Evolutionary conservation across 208 protist genomes (phyloP), one percentile per base, ranked within the genome.

Genomic region (Acanthamoeba healyi): DNA sequence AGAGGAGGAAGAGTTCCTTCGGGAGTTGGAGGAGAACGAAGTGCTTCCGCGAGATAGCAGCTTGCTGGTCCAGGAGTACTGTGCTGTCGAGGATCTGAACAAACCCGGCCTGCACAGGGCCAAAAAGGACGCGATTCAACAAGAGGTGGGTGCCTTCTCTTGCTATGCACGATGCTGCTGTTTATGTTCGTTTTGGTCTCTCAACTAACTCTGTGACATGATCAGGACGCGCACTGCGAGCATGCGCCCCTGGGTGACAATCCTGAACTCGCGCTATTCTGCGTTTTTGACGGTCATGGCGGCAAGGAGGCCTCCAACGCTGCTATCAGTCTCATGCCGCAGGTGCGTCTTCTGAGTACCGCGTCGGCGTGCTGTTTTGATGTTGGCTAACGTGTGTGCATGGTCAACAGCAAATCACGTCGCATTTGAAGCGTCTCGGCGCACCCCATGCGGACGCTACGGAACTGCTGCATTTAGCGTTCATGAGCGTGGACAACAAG

Each of bases 41-140:
- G 24, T 51, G n/a, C 84, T 72, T 2, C 24, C 32, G 22, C 32
- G 84, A 29, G 61, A 91, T 42, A 24, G 15, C 56, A 36, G 26
- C 22, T 26, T 54, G 24, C 44, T 93, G n/a, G 10, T 93, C 12
- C 58, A 82, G n/a, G 89, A 93, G 65, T 93, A 63, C 34, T 77
- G 19, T 36, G 89, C 89, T 5, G 70, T 61, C 5, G 89, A 93
- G 67, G 89, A 93, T 22, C 29, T 93, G n/a, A 93, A 93, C 51
- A 93, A 93, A 63, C 32, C 89, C 6, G 89, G 89, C 32, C 89
- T 93, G 5, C 58, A 63, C 44, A 7, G 67, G 34, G 89, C 89
- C 40, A 93, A 93, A 42, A 93, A 93, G 51, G 89, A 93, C n/a
- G 40, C 70, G 36, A 82, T 82, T 17, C 89, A 93, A 12, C 89